phyloP scores from a whole-genome alignment of 2,329 filamentous ascomycete genomes.

The Penicillium capsulatum region DNA sequence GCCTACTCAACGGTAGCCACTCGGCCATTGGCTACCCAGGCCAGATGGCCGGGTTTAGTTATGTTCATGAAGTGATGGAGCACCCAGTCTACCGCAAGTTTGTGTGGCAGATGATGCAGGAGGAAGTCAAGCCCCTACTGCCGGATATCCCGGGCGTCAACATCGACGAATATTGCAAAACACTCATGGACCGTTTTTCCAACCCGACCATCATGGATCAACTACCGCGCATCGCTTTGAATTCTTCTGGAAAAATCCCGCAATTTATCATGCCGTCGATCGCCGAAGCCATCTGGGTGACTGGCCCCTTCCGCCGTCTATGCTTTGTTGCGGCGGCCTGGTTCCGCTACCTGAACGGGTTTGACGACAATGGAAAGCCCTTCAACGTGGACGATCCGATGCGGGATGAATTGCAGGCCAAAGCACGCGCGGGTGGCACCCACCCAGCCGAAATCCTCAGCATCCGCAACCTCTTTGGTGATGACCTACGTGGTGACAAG shows the following conservation, averaged over 20 bases:
- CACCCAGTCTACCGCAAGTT: constrained; percentile 47
- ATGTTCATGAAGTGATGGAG: constrained; percentile 54
- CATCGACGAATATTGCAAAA: constrained; percentile 52
- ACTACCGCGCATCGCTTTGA: constrained; percentile 50
- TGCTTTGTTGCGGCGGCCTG: constrained; percentile 49
- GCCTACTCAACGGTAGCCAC: constrained; percentile 53
- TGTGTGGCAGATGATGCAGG: constrained; percentile 54
- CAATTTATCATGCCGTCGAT: constrained; percentile 42
- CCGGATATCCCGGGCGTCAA: constrained; percentile 50
- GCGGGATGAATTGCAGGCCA: constrained; percentile 46
- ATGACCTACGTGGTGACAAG: constrained; percentile 49
- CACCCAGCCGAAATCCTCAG: constrained; percentile 44
- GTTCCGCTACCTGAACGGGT: constrained; percentile 52
- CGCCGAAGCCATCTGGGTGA: constrained; percentile 44
- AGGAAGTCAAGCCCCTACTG: constrained; percentile 52
- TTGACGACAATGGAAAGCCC: constrained; percentile 46
- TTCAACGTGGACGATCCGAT: constrained; percentile 48
- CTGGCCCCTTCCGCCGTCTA: constrained; percentile 45
- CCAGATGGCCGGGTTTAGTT: constrained; percentile 51
- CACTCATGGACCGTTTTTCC: constrained; percentile 53
- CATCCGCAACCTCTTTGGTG: constrained; percentile 49
- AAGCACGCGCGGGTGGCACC: constrained; percentile 44
- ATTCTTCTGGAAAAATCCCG: constrained; percentile 53
- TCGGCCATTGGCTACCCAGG: constrained; percentile 52
- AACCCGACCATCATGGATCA: constrained; percentile 57